A percentile compares a stretch with the other conserved stretches of the same genome.
Conservation (phyloP, 805 yeast species). For the Lachancea thermotolerans region DNA sequence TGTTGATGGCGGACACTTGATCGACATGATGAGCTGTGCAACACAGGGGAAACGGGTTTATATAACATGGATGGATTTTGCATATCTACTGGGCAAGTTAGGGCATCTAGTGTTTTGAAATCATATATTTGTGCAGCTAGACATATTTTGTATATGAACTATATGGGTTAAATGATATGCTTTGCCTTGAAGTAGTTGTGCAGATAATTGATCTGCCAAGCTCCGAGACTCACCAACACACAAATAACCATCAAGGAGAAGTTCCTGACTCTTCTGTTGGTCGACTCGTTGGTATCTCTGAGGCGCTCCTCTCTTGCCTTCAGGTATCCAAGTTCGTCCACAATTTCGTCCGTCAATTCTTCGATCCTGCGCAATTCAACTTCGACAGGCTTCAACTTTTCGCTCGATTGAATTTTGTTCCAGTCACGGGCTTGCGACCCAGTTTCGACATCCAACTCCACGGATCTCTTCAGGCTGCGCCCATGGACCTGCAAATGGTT, state of each 20-base stretch:
- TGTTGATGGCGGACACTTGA: slow-evolving; percentile 28
- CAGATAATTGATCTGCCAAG: slow-evolving; percentile 88
- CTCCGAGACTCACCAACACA: slow-evolving; percentile 71
- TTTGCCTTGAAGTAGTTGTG: slow-evolving; percentile 87
- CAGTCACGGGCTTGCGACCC: slow-evolving; percentile 98
- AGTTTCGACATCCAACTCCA: slow-evolving; percentile 87
- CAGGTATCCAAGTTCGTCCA: slow-evolving; percentile 73
- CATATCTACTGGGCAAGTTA: slow-evolving; percentile 41
- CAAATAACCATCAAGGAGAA: slow-evolving; percentile 68
- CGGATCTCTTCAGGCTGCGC: slow-evolving; percentile 50
- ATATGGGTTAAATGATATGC: slow-evolving; percentile 51
- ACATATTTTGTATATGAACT: neutral
- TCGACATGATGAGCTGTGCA: slow-evolving; percentile 43
- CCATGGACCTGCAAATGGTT: slow-evolving; percentile 44
- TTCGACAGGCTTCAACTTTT: slow-evolving; percentile 88
- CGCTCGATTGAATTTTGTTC: slow-evolving; percentile 89
- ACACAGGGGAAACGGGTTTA: slow-evolving; percentile 33
- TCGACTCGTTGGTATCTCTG: slow-evolving; percentile 95
- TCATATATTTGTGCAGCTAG: neutral
- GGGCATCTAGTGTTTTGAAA: slow-evolving; percentile 34
- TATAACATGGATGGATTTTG: slow-evolving; percentile 42
- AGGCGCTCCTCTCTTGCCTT: slow-evolving; percentile 82
- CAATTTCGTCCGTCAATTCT: slow-evolving; percentile 78
- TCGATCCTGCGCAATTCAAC: slow-evolving; percentile 82
- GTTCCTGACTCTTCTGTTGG: slow-evolving; percentile 86